phyloP scores from a whole-genome alignment of 495 filamentous ascomycete genomes.

The Tuber borchii region DNA sequence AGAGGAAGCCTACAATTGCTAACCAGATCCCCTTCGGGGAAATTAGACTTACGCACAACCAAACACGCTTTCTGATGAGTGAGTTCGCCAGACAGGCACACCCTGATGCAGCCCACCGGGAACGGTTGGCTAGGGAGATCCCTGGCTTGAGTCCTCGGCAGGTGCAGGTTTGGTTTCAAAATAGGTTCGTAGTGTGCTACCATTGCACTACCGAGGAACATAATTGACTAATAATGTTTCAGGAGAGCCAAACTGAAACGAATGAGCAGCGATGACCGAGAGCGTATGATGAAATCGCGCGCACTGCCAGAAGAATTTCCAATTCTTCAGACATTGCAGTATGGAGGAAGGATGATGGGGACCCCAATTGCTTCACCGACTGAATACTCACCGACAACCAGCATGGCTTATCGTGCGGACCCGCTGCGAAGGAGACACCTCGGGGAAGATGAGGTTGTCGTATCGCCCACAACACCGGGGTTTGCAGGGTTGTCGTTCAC shows the following conservation, averaged over 20 bases:
- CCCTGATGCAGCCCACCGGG: slow-evolving; percentile 87
- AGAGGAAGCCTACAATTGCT: neutral
- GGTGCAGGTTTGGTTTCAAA: slow-evolving; percentile 99
- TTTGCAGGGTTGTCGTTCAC: slow-evolving; percentile 50
- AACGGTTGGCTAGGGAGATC: slow-evolving; percentile 83
- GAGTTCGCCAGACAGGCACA: slow-evolving; percentile 94
- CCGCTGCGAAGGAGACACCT: slow-evolving; percentile 36
- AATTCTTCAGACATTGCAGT: slow-evolving; percentile 80
- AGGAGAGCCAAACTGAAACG: slow-evolving; percentile 95
- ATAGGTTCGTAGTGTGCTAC: slow-evolving; percentile 58
- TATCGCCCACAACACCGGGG: slow-evolving; percentile 47
- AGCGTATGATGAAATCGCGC: slow-evolving; percentile 88
- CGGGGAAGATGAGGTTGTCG: slow-evolving; percentile 40
- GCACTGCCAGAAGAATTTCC: slow-evolving; percentile 89
- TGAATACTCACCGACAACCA: slow-evolving; percentile 40
- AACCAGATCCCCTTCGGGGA: slow-evolving; percentile 9
- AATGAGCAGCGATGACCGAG: slow-evolving; percentile 83
- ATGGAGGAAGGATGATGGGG: slow-evolving; percentile 48
- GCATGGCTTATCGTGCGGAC: slow-evolving; percentile 36
- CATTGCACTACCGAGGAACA: slow-evolving; percentile 13
- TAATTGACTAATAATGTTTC: slow-evolving; percentile 25
- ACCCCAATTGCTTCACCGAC: slow-evolving; percentile 41
- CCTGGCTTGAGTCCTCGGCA: slow-evolving; percentile 88
- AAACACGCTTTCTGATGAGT: slow-evolving; percentile 94
- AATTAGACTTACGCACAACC: slow-evolving; percentile 83